Conservation (phyloP, 257 asterid species). For the Ophiorrhiza pumila region DNA sequence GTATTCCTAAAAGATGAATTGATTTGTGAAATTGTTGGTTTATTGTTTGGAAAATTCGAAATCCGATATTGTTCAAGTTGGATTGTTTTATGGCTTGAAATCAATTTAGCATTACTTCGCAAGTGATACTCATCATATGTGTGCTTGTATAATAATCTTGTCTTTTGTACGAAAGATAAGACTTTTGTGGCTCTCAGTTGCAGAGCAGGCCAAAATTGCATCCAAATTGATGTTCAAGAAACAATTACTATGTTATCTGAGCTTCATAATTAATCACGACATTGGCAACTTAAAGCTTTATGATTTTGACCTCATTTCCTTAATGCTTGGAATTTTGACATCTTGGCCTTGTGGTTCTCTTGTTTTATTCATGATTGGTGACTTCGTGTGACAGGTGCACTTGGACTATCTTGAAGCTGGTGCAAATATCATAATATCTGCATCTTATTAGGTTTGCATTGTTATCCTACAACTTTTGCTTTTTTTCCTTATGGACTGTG, state of each 20-base stretch:
- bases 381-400: constrained; percentile 48
- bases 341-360: not conserved
- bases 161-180: not conserved
- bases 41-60: too few species aligned
- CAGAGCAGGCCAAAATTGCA: not conserved
- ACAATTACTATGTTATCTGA: not conserved
- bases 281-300: not conserved
- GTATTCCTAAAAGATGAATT: too few species aligned
- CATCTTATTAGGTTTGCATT: constrained; percentile 85
- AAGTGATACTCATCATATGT: too few species aligned
- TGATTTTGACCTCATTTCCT: not conserved
- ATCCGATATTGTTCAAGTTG: too few species aligned
- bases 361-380: not conserved
- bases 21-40: too few species aligned
- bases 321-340: not conserved
- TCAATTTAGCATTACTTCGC: too few species aligned
- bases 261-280: not conserved
- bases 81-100: too few species aligned
- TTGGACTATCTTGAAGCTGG: constrained; percentile 80
- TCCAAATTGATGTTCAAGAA: not conserved
- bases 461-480: too few species aligned
- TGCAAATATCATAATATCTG: constrained; percentile 64
- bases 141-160: not conserved
- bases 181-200: not conserved
- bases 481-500: too few species aligned